Evolutionary conservation across 495 filamentous ascomycete species (phyloP), one percentile per base, ranked within the genome.

Genomic region (Podospora pseudocomata): DNA sequence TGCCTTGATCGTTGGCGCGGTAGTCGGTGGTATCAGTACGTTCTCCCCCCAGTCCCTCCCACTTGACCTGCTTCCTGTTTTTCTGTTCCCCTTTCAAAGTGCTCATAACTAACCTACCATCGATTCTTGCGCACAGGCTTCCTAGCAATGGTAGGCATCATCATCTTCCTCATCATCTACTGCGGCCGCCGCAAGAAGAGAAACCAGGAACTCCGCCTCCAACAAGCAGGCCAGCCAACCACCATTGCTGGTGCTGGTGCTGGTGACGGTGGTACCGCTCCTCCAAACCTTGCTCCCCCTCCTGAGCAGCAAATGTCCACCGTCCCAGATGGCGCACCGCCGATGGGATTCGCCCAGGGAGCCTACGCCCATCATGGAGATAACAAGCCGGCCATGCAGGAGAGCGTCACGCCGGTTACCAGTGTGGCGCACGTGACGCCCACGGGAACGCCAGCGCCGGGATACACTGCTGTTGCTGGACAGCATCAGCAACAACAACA

Each of bases 1-100:
- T 4, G 60, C 63, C 27, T 63, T 44, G 9, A 66, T 85, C 30
- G 79, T 78, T n/a, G 83, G 83, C 23, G 83, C 82, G 56, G 81
- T 81, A 16, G 81, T 84, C 15, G 83, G 83, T 56, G 83, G 82
- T 19, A 74, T 84, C 16, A 63, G 69, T 71, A 28, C 58, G 69
- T 66, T 27, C n/a, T 23, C 1, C 23, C 23, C 23, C 23, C 7
- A 16, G 32, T 28, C 28, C 23, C 20, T n/a, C 7, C 59, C 23
- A 9, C 18, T 5, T 5, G 3, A 61, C 18, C 23, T 27, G 23
- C 23, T 23, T 23, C 23, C 9, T 32, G 5, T 28, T 7, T 32
- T 18, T 32, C 23, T 5, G 13, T 15, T 7, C 30, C 19, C 20
- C 2, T 34, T 16, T 4, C n/a, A 0, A 27, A 28, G 2, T 54